phyloP scores from a whole-genome alignment of 345 rosid genomes.

The Abelmoschus esculentus region DNA sequence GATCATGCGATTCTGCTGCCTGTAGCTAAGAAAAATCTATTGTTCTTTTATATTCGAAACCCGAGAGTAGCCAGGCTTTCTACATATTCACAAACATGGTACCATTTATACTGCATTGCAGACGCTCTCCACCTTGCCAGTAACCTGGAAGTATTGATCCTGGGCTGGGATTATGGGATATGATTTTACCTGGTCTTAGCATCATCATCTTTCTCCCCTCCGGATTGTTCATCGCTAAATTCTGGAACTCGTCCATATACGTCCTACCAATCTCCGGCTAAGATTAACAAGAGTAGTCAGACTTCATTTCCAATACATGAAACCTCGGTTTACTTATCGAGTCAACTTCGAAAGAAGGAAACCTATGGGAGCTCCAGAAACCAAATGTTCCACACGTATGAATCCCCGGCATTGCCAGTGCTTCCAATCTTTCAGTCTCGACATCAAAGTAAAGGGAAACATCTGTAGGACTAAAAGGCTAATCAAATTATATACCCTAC shows the following conservation, averaged over 20 bases:
- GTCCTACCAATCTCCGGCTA: neutral
- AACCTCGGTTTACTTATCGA: neutral
- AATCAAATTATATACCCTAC: too few relatives aligned
- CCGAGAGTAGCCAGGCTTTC: neutral
- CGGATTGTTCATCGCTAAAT: neutral
- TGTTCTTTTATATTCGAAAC: neutral
- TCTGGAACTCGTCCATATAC: neutral
- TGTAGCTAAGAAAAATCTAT: too few relatives aligned
- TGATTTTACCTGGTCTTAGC: conserved; percentile 1
- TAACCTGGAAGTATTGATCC: neutral
- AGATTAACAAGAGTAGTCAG: neutral
- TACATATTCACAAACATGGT: neutral
- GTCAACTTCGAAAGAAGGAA: conserved; percentile 5
- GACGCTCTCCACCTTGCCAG: too few relatives aligned
- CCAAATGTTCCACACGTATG: neutral
- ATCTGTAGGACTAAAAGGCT: conserved; percentile 2
- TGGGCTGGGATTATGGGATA: neutral
- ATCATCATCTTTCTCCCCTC: too few relatives aligned
- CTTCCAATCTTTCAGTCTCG: neutral
- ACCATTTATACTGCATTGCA: neutral
- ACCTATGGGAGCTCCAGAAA: conserved; percentile 7
- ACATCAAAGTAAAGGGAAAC: conserved; percentile 2
- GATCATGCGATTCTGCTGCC: neutral
- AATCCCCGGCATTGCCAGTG: neutral
- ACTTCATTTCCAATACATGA: neutral